These are phyloP conservation scores for Emergomyces orientalis DNA, from an alignment of 2,329 filamentous ascomycete genomes.

Conservation along the genomic window DNA sequence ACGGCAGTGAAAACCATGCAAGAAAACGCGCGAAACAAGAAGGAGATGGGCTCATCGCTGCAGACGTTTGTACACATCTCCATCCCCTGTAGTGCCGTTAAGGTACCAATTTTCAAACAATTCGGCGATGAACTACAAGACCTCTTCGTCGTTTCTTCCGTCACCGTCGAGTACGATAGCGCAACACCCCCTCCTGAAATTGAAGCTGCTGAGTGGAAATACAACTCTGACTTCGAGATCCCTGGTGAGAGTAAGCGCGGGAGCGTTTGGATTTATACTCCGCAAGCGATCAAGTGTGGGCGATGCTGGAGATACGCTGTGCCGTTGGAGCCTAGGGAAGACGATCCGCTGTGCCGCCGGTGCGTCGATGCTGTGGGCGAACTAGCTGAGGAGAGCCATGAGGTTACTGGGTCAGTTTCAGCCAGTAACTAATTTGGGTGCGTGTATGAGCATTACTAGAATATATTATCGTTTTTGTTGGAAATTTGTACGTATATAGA, in stretches of 20 bases:
- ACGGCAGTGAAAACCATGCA: conserved; percentile 63
- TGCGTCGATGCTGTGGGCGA: conserved; percentile 58
- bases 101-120: conserved; percentile 22
- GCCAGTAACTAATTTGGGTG: not conserved
- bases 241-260: conserved; percentile 24
- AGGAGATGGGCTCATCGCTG: conserved; percentile 69
- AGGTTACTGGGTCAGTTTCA: not conserved
- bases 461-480: not conserved
- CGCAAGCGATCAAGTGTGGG: conserved; percentile 60
- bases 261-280: conserved; percentile 37
- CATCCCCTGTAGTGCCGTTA: conserved; percentile 17
- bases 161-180: conserved; percentile 40
- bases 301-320: conserved; percentile 84
- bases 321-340: conserved; percentile 32
- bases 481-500: not conserved
- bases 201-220: conserved; percentile 33
- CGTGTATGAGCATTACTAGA: not conserved
- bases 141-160: conserved; percentile 61
- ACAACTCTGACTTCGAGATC: conserved; percentile 35
- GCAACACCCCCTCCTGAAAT: conserved; percentile 21
- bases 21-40: conserved; percentile 61
- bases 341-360: conserved; percentile 59
- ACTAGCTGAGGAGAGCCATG: conserved; percentile 17
- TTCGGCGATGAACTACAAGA: conserved; percentile 45
- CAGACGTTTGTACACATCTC: conserved; percentile 56